These are phyloP conservation scores for Neospora caninum DNA, from an alignment of 169 alveolate genomes.

Conservation along the genomic window DNA sequence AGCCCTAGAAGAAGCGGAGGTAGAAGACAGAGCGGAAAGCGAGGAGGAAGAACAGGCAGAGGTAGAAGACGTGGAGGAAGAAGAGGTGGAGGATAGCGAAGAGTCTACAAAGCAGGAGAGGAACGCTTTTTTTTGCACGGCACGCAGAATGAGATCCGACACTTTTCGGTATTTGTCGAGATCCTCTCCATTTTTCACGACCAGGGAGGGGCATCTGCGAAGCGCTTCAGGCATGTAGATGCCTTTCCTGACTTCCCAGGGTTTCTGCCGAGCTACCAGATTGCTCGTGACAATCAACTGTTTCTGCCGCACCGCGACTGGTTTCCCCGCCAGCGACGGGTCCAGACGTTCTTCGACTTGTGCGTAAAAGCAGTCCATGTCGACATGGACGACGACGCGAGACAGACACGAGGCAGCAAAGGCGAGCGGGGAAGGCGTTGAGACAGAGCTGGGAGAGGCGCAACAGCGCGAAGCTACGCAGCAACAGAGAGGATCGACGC, in stretches of 20 bases:
- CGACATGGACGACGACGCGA: conserved; percentile 45
- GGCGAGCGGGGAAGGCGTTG: too few species aligned
- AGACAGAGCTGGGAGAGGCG: too few species aligned
- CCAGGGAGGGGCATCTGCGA: conserved; percentile 31
- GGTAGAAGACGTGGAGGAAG: neutral
- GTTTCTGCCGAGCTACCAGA: conserved; percentile 3
- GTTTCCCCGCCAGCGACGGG: conserved; percentile 33
- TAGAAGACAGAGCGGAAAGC: neutral
- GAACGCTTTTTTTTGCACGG: neutral
- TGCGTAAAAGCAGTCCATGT: conserved; percentile 60
- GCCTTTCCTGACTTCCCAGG: conserved; percentile 7
- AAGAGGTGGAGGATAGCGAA: neutral
- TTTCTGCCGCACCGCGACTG: conserved; percentile 59
- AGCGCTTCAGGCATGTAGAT: conserved; percentile 10
- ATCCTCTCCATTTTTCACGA: conserved; percentile 49
- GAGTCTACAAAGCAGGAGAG: neutral
- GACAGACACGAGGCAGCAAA: neutral
- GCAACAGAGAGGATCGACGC: too few species aligned
- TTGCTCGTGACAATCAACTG: conserved; percentile 40
- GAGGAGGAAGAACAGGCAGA: neutral
- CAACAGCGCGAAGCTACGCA: too few species aligned
- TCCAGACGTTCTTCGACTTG: conserved; percentile 54
- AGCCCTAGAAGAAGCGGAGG: neutral
- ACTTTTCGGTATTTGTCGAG: conserved; percentile 26
- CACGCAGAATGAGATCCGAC: neutral